Conservation (phyloP, 148 eudicot species). For the Vaccinium myrtillus region DNA sequence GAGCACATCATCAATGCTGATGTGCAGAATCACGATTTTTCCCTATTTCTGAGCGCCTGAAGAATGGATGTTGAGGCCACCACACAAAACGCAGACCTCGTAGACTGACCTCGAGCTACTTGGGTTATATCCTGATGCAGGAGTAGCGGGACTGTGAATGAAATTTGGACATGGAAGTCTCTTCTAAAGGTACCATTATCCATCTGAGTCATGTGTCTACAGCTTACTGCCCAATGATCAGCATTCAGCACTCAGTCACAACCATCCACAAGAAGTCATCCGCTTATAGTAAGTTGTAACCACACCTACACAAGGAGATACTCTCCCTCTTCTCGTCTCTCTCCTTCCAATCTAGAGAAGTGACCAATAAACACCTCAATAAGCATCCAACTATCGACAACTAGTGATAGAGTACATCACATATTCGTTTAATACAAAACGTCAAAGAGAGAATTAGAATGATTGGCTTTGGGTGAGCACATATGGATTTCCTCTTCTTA, state of each 20-base stretch:
- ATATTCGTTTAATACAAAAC: background rate
- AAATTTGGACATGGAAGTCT: background rate
- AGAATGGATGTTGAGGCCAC: background rate
- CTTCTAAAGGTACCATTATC: too few species aligned
- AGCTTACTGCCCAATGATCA: background rate
- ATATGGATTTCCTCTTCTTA: background rate
- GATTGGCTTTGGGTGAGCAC: background rate
- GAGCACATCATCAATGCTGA: background rate
- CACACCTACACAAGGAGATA: background rate
- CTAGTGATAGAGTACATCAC: background rate
- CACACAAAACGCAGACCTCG: too few species aligned
- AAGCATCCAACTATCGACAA: background rate
- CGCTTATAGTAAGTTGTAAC: background rate
- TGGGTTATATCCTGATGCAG: background rate
- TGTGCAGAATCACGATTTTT: background rate
- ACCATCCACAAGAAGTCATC: background rate
- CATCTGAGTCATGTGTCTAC: background rate
- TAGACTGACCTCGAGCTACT: background rate
- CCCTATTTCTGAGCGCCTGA: background rate
- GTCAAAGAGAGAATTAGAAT: background rate
- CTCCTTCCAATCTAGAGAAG: background rate
- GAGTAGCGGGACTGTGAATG: background rate
- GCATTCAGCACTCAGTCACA: too few species aligned
- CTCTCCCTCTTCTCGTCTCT: background rate
- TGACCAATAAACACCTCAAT: background rate